phyloP scores from a whole-genome alignment of 1,139 yeast genomes.

The Sugiyamaella pinicola region DNA sequence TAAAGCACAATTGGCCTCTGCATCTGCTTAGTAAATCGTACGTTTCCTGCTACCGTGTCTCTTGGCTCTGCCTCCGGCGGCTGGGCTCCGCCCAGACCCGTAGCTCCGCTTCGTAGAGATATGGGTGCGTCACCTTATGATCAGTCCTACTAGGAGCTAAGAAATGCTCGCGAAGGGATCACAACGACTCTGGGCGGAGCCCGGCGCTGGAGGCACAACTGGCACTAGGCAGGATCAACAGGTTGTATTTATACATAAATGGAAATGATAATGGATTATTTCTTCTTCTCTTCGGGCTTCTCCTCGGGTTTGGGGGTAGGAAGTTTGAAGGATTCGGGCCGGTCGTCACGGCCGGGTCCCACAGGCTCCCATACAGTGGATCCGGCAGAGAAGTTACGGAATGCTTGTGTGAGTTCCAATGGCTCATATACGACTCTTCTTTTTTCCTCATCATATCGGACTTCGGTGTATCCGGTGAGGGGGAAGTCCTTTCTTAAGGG shows the following conservation, averaged over 20 bases:
- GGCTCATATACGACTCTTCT: slow-evolving; percentile 89
- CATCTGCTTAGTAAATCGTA: slow-evolving; percentile 14
- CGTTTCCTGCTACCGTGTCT: not conserved
- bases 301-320: slow-evolving; percentile 80
- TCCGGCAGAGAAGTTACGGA: slow-evolving; percentile 87
- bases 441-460: slow-evolving; percentile 87
- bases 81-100: slow-evolving; percentile 17
- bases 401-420: slow-evolving; percentile 85
- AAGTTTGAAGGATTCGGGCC: slow-evolving; percentile 79
- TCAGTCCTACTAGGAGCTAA: too few species aligned
- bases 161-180: too few species aligned
- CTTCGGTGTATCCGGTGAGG: slow-evolving; percentile 87
- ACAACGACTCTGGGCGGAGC: too few species aligned
- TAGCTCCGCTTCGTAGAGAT: slow-evolving; percentile 6
- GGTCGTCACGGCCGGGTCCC: slow-evolving; percentile 80
- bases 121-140: too few species aligned
- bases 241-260: not conserved
- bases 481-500: slow-evolving; percentile 94
- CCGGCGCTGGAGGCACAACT: slow-evolving; percentile 5
- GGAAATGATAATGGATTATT: slow-evolving; percentile 27
- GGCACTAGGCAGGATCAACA: too few species aligned
- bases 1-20: slow-evolving; percentile 46
- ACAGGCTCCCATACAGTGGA: slow-evolving; percentile 91
- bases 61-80: slow-evolving; percentile 11
- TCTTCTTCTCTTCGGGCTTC: slow-evolving; percentile 41